Evolutionary conservation across 257 asterid genomes (phyloP), one percentile per base, ranked within the genome.

Genomic region (Osmanthus fragrans): DNA sequence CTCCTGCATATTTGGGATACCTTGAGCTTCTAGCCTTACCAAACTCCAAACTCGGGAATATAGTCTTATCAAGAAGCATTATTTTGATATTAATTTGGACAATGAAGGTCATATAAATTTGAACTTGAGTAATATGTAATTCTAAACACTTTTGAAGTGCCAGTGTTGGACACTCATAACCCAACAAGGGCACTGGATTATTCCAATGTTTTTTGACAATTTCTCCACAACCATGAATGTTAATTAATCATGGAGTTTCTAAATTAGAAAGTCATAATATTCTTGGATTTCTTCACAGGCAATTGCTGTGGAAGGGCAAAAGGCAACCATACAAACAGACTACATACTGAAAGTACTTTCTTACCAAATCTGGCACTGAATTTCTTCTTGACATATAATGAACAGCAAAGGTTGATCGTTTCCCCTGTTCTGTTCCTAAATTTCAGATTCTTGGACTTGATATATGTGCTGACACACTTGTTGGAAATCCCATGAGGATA

Each of bases 401-500:
- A 29, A 58, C 40, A 19, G 34, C 34, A 27, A 37, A 16, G n/a
- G 25, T 10, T 33, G 47, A 60, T 30, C 3, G 25, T 16, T 33
- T 30, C n/a, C 19, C 27, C 73, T 73, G 56, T 67, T 69, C 56
- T 74, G 42, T 30, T 10, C 8, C 29, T n/a, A 32, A 58, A 23
- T 39, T 40, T 72, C 68, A 79, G 80, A 84, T 81, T 82, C 81
- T 81, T 54, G 90, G 90, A 70, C 84, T 87, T 49, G 88, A 87
- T 79, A 67, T 76, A 60, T 87, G 88, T 76, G 83, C 85, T 73
- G 88, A 82, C 68, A 80, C 84, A 25, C 51, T 80, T n/a, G 82
- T 76, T 75, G 90, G 90, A 63, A 84, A 82, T 80, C 81, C 73
- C 72, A 85, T 87, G 88, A 83, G 87, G 70, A 75, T 79, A 76